These are phyloP conservation scores for Trichoderma polysporum DNA, from an alignment of 2,329 filamentous ascomycete genomes.

Conservation along the genomic window DNA sequence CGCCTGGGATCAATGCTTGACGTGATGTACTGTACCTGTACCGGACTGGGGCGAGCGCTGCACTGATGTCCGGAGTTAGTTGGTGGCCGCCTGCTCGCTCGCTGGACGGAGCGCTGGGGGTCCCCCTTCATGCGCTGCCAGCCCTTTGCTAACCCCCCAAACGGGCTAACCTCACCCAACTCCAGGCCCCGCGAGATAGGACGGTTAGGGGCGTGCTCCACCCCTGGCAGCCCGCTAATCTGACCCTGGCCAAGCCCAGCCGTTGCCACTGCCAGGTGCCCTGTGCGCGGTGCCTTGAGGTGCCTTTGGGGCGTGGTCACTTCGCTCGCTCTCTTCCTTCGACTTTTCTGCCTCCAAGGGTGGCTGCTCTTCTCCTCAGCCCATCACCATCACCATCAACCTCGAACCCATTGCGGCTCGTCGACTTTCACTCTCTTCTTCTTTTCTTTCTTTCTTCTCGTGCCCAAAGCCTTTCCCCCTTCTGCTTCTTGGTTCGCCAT, in stretches of 20 bases:
- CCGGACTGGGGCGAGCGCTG: background rate
- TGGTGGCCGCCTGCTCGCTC: too few relatives aligned
- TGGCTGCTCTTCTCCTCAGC: constrained; percentile 20
- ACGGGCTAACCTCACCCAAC: background rate
- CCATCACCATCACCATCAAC: constrained; percentile 17
- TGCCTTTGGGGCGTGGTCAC: constrained; percentile 7
- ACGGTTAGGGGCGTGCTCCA: constrained; percentile 21
- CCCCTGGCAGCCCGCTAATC: constrained; percentile 19
- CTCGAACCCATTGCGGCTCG: constrained; percentile 21
- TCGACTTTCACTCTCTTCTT: constrained; percentile 26
- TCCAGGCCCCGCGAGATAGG: constrained; percentile 19
- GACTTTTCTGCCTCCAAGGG: constrained; percentile 16
- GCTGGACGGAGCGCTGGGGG: background rate
- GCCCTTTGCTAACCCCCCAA: constrained; percentile 4
- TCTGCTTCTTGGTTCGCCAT: constrained; percentile 33
- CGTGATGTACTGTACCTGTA: background rate
- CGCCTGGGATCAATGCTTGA: background rate
- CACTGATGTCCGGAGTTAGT: background rate
- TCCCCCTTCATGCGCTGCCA: background rate
- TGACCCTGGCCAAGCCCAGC: constrained; percentile 22
- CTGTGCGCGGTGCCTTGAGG: constrained; percentile 18
- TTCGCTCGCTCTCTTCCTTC: constrained; percentile 19
- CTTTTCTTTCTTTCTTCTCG: constrained; percentile 31
- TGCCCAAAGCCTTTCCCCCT: constrained; percentile 24
- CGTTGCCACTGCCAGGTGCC: constrained; percentile 23